Conservation (phyloP, 176 grass and related monocot species). For the Eleusine indica region DNA sequence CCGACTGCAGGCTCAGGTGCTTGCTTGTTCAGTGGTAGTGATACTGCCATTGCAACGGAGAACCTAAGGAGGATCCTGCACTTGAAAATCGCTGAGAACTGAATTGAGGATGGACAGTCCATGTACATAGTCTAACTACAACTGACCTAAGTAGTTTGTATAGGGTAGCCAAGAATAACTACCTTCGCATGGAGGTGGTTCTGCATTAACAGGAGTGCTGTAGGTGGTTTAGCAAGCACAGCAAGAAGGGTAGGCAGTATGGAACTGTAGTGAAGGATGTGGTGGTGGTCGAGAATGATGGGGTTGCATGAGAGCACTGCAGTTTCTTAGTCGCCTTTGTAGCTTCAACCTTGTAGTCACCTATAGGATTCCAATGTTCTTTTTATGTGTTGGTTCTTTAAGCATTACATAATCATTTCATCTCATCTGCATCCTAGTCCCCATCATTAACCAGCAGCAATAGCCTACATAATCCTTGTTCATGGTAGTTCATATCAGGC, state of each 20-base stretch:
- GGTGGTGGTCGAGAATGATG: slow-evolving; percentile 23
- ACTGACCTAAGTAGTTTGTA: slow-evolving; percentile 46
- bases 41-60: slow-evolving; percentile 64
- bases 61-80: slow-evolving; percentile 92
- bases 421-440: slow-evolving; percentile 34
- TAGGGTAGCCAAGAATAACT: slow-evolving; percentile 38
- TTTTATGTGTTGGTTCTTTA: slow-evolving; percentile 37
- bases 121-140: slow-evolving; percentile 49
- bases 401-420: slow-evolving; percentile 35
- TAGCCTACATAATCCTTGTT: slow-evolving; percentile 40
- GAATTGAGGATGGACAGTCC: slow-evolving; percentile 5
- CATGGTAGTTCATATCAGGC: slow-evolving; percentile 36
- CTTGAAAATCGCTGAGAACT: slow-evolving; percentile 54
- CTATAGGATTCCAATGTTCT: neutral
- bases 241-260: slow-evolving; percentile 4
- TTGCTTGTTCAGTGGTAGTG: slow-evolving; percentile 48
- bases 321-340: slow-evolving; percentile 40
- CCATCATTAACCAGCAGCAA: slow-evolving; percentile 23
- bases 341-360: slow-evolving; percentile 52
- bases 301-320: slow-evolving; percentile 18
- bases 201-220: slow-evolving; percentile 27
- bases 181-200: slow-evolving; percentile 7
- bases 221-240: slow-evolving; percentile 41
- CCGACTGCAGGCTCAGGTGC: slow-evolving; percentile 47
- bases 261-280: slow-evolving; percentile 40